Percentiles rank a stretch among this genome's conserved stretches.
phyloP scores from a whole-genome alignment of 495 filamentous ascomycete species.

The Barbatosphaeria neglecta region DNA sequence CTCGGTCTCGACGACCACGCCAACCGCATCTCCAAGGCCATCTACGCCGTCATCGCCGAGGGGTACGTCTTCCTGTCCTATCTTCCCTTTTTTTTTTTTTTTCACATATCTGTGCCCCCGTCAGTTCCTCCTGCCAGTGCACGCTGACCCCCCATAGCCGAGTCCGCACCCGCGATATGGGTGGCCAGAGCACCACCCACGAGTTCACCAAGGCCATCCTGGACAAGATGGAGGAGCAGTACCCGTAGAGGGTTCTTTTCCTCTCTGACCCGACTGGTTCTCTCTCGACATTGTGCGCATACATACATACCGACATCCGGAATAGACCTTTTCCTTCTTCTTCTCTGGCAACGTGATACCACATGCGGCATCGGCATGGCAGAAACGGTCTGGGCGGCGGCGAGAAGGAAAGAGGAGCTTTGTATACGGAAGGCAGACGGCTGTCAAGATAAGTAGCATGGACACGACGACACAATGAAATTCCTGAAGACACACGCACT shows the following conservation, averaged over 20 bases:
- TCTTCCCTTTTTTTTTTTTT: background rate
- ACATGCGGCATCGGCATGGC: background rate
- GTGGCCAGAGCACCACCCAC: conserved; percentile 76
- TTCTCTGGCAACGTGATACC: background rate
- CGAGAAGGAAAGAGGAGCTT: background rate
- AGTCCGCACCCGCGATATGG: conserved; percentile 87
- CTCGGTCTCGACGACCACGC: conserved; percentile 94
- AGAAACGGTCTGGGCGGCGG: background rate
- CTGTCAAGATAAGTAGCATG: background rate
- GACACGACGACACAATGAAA: too few relatives aligned
- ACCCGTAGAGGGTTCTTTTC: background rate
- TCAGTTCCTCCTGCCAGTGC: too few relatives aligned
- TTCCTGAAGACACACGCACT: too few relatives aligned
- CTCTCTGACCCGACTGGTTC: background rate
- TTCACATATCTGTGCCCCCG: too few relatives aligned
- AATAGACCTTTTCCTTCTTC: background rate
- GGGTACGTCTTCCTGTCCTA: conserved; percentile 51
- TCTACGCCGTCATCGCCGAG: conserved; percentile 91
- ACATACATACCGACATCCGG: too few relatives aligned
- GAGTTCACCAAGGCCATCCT: conserved; percentile 91
- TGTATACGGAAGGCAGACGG: background rate
- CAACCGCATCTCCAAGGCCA: conserved; percentile 92
- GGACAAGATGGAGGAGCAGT: conserved; percentile 68
- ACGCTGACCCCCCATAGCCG: conserved; percentile 53
- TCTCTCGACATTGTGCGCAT: too few relatives aligned